Conservation (phyloP, 2,329 filamentous ascomycete genomes). For the Diaporthe capsici region DNA sequence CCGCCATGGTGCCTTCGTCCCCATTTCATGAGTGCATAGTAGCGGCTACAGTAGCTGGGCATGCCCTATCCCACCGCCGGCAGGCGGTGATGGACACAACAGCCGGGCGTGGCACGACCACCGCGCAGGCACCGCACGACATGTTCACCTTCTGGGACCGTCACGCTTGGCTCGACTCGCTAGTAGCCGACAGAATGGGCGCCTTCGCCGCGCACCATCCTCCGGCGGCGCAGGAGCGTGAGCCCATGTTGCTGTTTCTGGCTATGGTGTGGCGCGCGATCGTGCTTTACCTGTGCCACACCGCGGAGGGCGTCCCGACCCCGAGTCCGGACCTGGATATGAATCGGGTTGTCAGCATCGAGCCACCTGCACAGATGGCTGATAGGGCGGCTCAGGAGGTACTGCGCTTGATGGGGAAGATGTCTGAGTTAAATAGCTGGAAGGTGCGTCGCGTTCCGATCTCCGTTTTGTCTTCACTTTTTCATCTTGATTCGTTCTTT, state of each 20-base stretch:
- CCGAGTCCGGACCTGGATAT: background rate
- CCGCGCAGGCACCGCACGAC: background rate
- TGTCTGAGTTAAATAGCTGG: conserved; percentile 27
- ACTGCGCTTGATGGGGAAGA: background rate
- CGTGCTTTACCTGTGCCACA: background rate
- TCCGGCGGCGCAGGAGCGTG: conserved; percentile 39
- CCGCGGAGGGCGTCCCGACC: background rate
- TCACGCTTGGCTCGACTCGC: conserved; percentile 46
- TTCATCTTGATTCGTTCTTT: background rate
- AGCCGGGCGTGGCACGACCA: background rate
- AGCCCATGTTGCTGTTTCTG: conserved; percentile 48
- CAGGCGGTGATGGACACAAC: conserved; percentile 38
- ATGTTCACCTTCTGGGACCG: conserved; percentile 46
- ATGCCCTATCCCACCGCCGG: background rate
- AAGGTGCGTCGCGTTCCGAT: background rate
- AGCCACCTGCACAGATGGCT: background rate
- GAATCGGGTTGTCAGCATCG: background rate
- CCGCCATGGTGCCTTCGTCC: background rate
- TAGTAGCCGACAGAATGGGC: conserved; percentile 41
- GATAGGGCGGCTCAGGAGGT: conserved; percentile 4
- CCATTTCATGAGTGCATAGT: conserved; percentile 21
- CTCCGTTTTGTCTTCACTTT: too few relatives aligned
- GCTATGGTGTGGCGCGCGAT: conserved; percentile 42
- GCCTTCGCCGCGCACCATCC: conserved; percentile 41
- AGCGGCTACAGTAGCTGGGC: background rate